Percentiles rank a stretch among this genome's conserved stretches.
Evolutionary conservation across 1,284 basidiomycete genomes (phyloP).

Genomic region (Cryptococcus sp.): DNA sequence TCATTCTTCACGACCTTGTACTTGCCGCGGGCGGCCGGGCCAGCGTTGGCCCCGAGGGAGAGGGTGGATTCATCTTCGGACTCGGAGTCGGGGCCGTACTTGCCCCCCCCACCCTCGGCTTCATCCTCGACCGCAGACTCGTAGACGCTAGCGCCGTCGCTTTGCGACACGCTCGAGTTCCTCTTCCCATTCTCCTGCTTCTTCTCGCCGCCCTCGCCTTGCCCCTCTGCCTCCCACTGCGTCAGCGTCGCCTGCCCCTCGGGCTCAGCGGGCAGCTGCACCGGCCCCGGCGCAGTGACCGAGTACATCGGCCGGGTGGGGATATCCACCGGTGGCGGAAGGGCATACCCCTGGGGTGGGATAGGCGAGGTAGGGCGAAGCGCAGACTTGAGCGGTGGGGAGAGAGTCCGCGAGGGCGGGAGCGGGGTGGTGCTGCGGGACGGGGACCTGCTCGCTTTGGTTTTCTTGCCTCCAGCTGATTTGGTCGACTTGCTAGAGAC

Average conservation of each 20-base stretch:
- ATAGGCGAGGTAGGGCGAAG: constrained; percentile 41
- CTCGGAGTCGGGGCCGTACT: constrained; percentile 4
- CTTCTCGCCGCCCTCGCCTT: background rate
- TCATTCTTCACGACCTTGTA: constrained; percentile 47
- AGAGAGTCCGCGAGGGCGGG: constrained; percentile 37
- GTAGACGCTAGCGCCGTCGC: constrained; percentile 41
- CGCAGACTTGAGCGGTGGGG: constrained; percentile 48
- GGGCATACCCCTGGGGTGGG: constrained; percentile 3
- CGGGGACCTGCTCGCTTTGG: background rate
- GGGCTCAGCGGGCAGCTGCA: constrained; percentile 24
- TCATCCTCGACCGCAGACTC: constrained; percentile 45
- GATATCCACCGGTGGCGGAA: constrained; percentile 7
- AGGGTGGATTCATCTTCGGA: constrained; percentile 13
- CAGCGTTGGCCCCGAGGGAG: constrained; percentile 29
- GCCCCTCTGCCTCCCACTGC: background rate
- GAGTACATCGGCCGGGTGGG: constrained; percentile 34
- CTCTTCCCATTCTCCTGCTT: constrained; percentile 14
- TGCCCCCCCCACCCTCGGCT: constrained; percentile 11
- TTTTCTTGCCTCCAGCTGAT: constrained; percentile 2
- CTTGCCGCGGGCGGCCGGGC: background rate
- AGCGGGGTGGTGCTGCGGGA: constrained; percentile 31
- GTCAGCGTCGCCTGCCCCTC: constrained; percentile 6
- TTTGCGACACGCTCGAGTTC: constrained; percentile 27
- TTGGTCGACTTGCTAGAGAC: constrained; percentile 27
- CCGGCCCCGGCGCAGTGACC: constrained; percentile 42